These are phyloP conservation scores for Trametes cingulata DNA, from an alignment of 768 basidiomycete species.

Conservation along the genomic window DNA sequence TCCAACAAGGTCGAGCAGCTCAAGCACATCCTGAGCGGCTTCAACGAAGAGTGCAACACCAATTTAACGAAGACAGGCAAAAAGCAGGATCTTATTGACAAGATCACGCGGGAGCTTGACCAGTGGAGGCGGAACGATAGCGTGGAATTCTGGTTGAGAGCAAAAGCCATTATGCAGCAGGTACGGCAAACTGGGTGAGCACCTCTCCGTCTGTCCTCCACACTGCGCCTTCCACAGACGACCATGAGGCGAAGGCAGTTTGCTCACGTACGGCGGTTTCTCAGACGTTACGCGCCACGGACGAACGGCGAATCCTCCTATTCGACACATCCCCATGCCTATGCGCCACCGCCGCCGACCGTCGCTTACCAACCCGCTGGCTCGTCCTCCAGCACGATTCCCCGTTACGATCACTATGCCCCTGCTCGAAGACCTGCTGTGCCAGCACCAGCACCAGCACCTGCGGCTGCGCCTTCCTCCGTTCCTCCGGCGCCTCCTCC, in stretches of 20 bases:
- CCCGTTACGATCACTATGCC: conserved; percentile 51
- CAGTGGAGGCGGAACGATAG: conserved; percentile 56
- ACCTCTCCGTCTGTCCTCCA: conserved; percentile 7
- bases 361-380: conserved; percentile 15
- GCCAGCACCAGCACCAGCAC: conserved; percentile 31
- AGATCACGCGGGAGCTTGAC: conserved; percentile 62
- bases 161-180: conserved; percentile 65
- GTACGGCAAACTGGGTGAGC: conserved; percentile 73
- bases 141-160: conserved; percentile 69
- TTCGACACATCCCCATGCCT: conserved; percentile 6
- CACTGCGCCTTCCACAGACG: background rate
- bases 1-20: conserved; percentile 84
- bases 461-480: conserved; percentile 38
- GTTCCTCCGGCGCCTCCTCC: conserved; percentile 27
- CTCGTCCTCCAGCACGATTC: conserved; percentile 14
- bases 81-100: conserved; percentile 85
- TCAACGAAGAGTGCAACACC: conserved; percentile 77
- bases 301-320: conserved; percentile 15
- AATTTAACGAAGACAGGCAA: conserved; percentile 75
- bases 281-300: conserved; percentile 18
- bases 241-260: background rate
- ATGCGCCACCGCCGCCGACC: conserved; percentile 4
- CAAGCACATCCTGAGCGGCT: conserved; percentile 75
- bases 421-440: conserved; percentile 48
- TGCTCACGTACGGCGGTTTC: background rate